Conservation (phyloP, 2,329 filamentous ascomycete genomes). For the Neonectria ditissima region DNA sequence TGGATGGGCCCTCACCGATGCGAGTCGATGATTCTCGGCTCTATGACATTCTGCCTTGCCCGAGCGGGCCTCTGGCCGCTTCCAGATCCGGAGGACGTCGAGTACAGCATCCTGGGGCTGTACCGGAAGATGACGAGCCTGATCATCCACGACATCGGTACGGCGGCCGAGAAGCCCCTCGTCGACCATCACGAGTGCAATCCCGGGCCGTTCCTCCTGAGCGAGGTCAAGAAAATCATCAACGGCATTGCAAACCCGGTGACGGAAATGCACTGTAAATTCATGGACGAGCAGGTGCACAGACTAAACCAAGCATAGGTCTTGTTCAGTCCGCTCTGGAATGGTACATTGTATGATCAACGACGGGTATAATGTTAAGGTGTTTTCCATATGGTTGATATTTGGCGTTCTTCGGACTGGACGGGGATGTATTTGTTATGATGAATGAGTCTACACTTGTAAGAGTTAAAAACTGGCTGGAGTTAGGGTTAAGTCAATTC, state of each 20-base stretch:
- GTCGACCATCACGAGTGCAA: conserved; percentile 41
- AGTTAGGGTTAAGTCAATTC: no score
- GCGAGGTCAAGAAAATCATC: conserved; percentile 36
- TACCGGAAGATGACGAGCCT: conserved; percentile 41
- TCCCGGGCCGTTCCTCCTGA: conserved; percentile 33
- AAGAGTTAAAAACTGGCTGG: neutral
- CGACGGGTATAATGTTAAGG: neutral
- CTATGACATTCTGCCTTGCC: conserved; percentile 50
- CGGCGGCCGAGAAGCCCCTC: conserved; percentile 5
- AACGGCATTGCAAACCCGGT: conserved; percentile 31
- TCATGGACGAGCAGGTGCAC: conserved; percentile 23
- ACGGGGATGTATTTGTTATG: neutral
- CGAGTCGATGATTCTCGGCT: conserved; percentile 53
- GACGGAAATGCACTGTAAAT: conserved; percentile 16
- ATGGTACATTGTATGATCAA: neutral
- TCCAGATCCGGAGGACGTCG: conserved; percentile 39
- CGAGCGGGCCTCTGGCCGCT: conserved; percentile 50
- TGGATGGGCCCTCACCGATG: conserved; percentile 52
- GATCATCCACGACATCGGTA: conserved; percentile 46
- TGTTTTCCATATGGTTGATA: neutral
- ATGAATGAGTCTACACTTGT: conserved; percentile 13
- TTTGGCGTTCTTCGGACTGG: neutral
- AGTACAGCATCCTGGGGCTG: conserved; percentile 41
- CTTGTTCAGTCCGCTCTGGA: neutral
- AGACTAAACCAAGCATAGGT: conserved; percentile 2